These are phyloP conservation scores for Fusarium sp. DNA, from an alignment of 2,329 filamentous ascomycete species.

Conservation along the genomic window DNA sequence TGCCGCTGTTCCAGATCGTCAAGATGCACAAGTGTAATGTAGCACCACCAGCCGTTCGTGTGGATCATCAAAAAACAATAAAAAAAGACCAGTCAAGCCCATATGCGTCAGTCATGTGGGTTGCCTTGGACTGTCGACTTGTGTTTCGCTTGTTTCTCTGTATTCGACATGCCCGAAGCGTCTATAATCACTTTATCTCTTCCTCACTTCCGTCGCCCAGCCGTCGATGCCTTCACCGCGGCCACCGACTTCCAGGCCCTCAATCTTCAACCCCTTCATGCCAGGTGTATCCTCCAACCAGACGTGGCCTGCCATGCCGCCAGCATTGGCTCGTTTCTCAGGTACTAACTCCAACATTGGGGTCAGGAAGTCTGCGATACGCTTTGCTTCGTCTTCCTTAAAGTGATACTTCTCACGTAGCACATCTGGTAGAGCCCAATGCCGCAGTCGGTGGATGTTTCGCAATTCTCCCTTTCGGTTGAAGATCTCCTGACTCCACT, in stretches of 20 bases:
- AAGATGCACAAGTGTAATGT: conserved; percentile 15
- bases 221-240: conserved; percentile 93
- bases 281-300: conserved; percentile 89
- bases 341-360: conserved; percentile 93
- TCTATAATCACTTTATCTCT: conserved; percentile 63
- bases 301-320: conserved; percentile 87
- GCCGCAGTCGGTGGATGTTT: conserved; percentile 94
- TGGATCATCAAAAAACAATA: conserved; percentile 17
- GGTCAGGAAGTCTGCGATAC: conserved; percentile 81
- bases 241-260: conserved; percentile 79
- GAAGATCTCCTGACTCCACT: conserved; percentile 99
- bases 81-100: conserved; percentile 22
- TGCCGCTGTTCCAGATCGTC: conserved; percentile 21
- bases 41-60: conserved; percentile 12
- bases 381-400: conserved; percentile 80
- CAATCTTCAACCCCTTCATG: conserved; percentile 83
- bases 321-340: conserved; percentile 90
- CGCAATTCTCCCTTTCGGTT: conserved; percentile 96
- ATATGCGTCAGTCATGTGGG: conserved; percentile 8
- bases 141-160: conserved; percentile 36
- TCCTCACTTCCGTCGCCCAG: conserved; percentile 90
- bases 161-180: conserved; percentile 34
- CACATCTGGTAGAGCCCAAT: conserved; percentile 95
- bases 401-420: conserved; percentile 98
- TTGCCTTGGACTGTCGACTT: conserved; percentile 25